Base-by-base conservation (phyloP, 169 alveolate genomes). In the Eimeria necatrix region DNA sequence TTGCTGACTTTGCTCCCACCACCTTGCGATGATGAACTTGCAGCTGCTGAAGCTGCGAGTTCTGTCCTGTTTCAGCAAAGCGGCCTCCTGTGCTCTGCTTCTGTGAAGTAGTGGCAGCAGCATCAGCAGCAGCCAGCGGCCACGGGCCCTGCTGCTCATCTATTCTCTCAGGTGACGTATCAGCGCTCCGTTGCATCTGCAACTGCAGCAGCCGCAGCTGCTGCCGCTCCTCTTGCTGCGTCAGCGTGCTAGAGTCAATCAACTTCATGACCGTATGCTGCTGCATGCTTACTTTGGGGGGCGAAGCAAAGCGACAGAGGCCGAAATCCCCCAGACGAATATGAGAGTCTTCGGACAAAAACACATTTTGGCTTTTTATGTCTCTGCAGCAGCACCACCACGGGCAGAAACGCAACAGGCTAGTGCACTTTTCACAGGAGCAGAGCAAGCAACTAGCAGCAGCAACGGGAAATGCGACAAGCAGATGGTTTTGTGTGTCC, bases 281-380 rank as follows among this genome's bases (percentile, higher is more conserved):
- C 53, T 46, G 48, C 93, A 14, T 16, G 20, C 26, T 24, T 64
- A 20, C 48, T 20, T 26, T 71, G 48, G 56, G 52, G 26, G 90
- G 90, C 60, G 87, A 68, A 20, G 92, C 52, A 64, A 56, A 41
- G 53, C 92, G 88, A n/a, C 91, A 64, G 46, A 91, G 85, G 4
- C 92, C 95, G 59, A 91, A 91, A 22, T 92, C 95, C 5, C 95
- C 95, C 20, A 92, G 93, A 7, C 95, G 80, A 6, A 92, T 46
- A 22, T 48, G 52, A 4, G 93, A 90, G 78, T 92, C 84, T 12
- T 51, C 60, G 14, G 95, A n/a, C 49, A 92, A 83, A 60, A 92
- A 92, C 20, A 92, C 89, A n/a, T 92, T 92, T 76, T 92, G 95
- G 48, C 83, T 51, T 87, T 92, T 92, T 56, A 92, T 92, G 78